Evolutionary conservation across 2,329 filamentous ascomycete species (phyloP), one percentile per base, ranked within the genome.

Genomic region (Pseudovirgaria hyperparasitica): DNA sequence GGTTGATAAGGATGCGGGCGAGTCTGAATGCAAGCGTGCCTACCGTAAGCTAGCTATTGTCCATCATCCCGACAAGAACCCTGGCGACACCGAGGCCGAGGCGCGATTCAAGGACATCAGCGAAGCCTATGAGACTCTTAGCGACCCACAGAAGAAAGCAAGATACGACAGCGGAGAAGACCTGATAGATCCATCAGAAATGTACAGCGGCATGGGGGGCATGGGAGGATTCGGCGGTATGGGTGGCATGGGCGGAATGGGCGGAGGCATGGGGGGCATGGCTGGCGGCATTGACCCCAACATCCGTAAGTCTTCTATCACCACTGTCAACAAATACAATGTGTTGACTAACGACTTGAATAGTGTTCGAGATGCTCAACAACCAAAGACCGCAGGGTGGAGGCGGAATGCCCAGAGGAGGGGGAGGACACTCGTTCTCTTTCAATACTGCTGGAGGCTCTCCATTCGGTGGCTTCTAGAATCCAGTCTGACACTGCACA

Each of bases 21-120:
- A 92, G 13, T 66, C 66, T 31, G 74, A 90, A 29, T 90, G 98
- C 63, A 98, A 96, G 69, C 87, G 86, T 62, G 90, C 87, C 2
- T 98, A 98, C 63, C 76, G 87, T 39, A 93, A 90, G 58, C 69
- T 93, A 48, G 90, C 90, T 30, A 87, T 98, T 41, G 67, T 86
- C 38, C 81, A 93, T 52, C 90, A 98, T 55, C 90, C 90, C 3
- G 90, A 98, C 62, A 98, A 98, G 72, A 98, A 96, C 59, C 82
- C 79, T 1, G 82, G 79, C 36, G 82, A 94, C 43, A 70, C 75
- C 32, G 67, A 73, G 27, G 90, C 90, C 35, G 87, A 85, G 45
- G 79, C 82, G 42, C 76, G 82, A 48, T 98, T 98, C 70, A 96
- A 98, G 70, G 90, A 98, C 52, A 81, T 94, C 52, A 82, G 85